Percentiles rank a stretch among this genome's conserved stretches.
These are phyloP conservation scores for Flaveria trinervia DNA, from an alignment of 129 eudicot species.

Conservation along the genomic window DNA sequence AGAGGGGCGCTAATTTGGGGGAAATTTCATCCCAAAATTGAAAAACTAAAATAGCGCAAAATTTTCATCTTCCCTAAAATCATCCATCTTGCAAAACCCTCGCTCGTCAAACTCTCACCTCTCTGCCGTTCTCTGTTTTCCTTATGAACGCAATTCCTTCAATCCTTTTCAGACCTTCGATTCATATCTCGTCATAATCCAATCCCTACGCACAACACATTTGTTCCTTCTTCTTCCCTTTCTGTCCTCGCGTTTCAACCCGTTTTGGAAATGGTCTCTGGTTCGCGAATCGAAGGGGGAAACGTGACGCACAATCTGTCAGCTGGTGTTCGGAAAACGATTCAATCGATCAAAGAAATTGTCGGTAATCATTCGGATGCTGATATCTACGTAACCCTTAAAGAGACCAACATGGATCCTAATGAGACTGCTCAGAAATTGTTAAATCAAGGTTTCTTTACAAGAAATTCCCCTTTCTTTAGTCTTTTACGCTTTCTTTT, in stretches of 20 bases:
- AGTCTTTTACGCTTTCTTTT: not conserved
- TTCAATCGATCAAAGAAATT: constrained; percentile 79
- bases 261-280: constrained; percentile 63
- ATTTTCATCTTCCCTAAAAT: constrained; percentile 12
- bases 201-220: constrained; percentile 12
- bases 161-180: constrained; percentile 3
- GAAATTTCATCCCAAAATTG: constrained; percentile 27
- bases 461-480: not conserved
- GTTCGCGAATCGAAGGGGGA: constrained; percentile 63
- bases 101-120: constrained; percentile 22
- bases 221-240: not conserved
- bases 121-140: constrained; percentile 41
- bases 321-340: constrained; percentile 63
- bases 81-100: constrained; percentile 40
- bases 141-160: not conserved
- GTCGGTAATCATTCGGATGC: constrained; percentile 91
- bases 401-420: constrained; percentile 89
- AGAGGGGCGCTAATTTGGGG: constrained; percentile 30
- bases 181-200: not conserved
- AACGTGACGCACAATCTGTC: constrained; percentile 63
- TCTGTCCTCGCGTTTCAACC: constrained; percentile 29
- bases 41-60: constrained; percentile 24
- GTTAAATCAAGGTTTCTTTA: constrained; percentile 71
- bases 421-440: constrained; percentile 86
- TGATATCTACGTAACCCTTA: constrained; percentile 73